Evolutionary conservation across 2,329 filamentous ascomycete species (phyloP), one percentile per base, ranked within the genome.

Genomic region (Aspergillus brunneoviolaceus): DNA sequence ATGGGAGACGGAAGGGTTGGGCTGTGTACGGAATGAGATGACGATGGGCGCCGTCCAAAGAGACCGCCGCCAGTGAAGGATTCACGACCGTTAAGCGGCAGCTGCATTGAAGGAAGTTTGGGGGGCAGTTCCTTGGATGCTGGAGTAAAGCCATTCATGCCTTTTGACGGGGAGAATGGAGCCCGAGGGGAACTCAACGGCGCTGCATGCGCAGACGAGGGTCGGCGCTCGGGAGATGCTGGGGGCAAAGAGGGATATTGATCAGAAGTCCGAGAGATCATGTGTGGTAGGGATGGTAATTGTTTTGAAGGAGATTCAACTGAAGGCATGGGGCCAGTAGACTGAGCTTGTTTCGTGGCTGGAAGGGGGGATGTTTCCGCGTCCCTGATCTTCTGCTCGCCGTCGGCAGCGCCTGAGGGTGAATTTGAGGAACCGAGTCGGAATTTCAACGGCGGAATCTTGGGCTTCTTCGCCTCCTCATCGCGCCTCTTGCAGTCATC

Each of bases 401-500:
- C 55, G 10, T 58, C 66, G 29, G 57, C 63, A 27, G 63, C 53
- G 49, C 60, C 56, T 42, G 60, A 60, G 35, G 72, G 69, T 14
- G 75, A 71, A 62, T 81, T 80, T 16, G 82, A 82, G 25, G 79
- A 76, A 33, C 79, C 81, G 57, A 86, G 74, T 51, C 81, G 80
- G 67, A 88, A 81, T 69, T 87, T 87, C 64, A 88, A 75, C 14
- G 84, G 80, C 6, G 84, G 86, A 51, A 87, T 81, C 70, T 89
- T 89, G 45, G 85, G 85, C 65, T 80, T 81, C 61, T 82, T 85
- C 19, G 82, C 81, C 56, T 86, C 85, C 66, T 89, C 82, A 63
- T 87, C 85, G 60, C 86, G 88, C 16, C 84, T 86, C 67, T 85
- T 87, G 79, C 95, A 99, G 51, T 89, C 87, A 35, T 80, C 80